phyloP scores from a whole-genome alignment of 371 early-diverging fungal species.

The Choanephora cucurbitarum region DNA sequence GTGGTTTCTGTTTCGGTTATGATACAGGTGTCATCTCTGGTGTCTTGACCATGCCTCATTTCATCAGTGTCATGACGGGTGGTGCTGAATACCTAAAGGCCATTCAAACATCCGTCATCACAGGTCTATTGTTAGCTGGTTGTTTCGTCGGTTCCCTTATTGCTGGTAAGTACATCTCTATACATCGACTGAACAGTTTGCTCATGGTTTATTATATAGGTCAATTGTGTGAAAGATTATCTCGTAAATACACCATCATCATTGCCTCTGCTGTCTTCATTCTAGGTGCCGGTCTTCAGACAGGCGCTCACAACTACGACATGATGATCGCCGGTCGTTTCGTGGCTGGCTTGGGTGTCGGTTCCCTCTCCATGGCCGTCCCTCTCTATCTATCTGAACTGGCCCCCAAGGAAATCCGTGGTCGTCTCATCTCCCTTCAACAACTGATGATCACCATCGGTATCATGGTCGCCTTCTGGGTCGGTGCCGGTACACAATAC shows the following conservation, averaged over 20 bases:
- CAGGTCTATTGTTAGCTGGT: slow-evolving; percentile 50
- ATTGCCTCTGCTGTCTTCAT: slow-evolving; percentile 36
- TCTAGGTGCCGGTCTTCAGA: slow-evolving; percentile 56
- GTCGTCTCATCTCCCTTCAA: slow-evolving; percentile 51
- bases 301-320: slow-evolving; percentile 49
- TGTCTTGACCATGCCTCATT: slow-evolving; percentile 50
- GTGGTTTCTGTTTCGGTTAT: slow-evolving; percentile 58
- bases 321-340: slow-evolving; percentile 70
- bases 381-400: slow-evolving; percentile 61
- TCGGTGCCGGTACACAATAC: slow-evolving; percentile 38
- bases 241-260: slow-evolving; percentile 47
- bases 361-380: slow-evolving; percentile 68
- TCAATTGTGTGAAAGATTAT: slow-evolving; percentile 39
- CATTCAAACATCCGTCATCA: slow-evolving; percentile 48
- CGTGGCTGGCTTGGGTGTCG: slow-evolving; percentile 79
- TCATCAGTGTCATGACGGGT: slow-evolving; percentile 43
- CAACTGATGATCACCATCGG: slow-evolving; percentile 52
- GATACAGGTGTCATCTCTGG: slow-evolving; percentile 58
- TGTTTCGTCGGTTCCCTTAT: slow-evolving; percentile 53
- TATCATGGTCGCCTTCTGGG: slow-evolving; percentile 56
- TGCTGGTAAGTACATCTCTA: slow-evolving; percentile 30
- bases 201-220: slow-evolving; percentile 9
- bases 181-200: neutral
- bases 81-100: slow-evolving; percentile 25
- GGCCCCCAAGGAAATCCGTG: slow-evolving; percentile 60